Percentiles rank a stretch among this genome's conserved stretches.
These are phyloP conservation scores for Leonotis leonurus DNA, from an alignment of 257 asterid species.

Conservation along the genomic window DNA sequence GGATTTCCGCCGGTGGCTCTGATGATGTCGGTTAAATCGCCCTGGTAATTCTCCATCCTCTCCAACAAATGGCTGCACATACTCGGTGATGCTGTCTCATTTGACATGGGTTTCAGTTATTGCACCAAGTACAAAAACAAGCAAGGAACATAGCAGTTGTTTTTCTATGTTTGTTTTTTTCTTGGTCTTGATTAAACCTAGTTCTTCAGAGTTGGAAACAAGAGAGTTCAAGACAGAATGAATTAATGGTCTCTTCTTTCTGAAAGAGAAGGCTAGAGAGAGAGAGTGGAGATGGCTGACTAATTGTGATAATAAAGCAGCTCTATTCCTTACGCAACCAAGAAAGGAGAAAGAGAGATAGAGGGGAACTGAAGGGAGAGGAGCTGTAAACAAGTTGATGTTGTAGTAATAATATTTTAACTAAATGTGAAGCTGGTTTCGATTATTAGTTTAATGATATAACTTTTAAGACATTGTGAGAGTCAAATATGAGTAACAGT, in stretches of 20 bases:
- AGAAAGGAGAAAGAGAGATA: too few relatives aligned
- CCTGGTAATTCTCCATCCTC: slow-evolving; percentile 56
- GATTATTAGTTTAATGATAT: slow-evolving; percentile 2
- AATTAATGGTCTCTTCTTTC: slow-evolving; percentile 18
- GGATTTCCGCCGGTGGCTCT: slow-evolving; percentile 31
- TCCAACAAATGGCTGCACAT: slow-evolving; percentile 43
- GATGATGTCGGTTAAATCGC: slow-evolving; percentile 80
- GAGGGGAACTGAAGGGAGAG: too few relatives aligned
- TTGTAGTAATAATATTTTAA: too few relatives aligned
- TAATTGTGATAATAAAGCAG: slow-evolving; percentile 45
- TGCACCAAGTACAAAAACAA: slow-evolving; percentile 28
- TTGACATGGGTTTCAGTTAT: slow-evolving; percentile 4
- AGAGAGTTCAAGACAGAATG: slow-evolving; percentile 14
- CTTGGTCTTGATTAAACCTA: slow-evolving; percentile 2
- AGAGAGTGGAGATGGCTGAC: slow-evolving; percentile 47
- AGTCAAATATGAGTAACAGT: slow-evolving; percentile 41
- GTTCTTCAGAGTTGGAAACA: slow-evolving; percentile 1
- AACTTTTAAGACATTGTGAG: slow-evolving; percentile 14
- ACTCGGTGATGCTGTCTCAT: slow-evolving; percentile 16
- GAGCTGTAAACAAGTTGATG: too few relatives aligned
- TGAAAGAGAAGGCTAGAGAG: slow-evolving; percentile 19
- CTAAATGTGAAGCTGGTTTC: slow-evolving; percentile 19
- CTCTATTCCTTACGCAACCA: too few relatives aligned
- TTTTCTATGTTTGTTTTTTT: not conserved
- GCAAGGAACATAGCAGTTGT: slow-evolving; percentile 27